Percentiles rank a stretch among this genome's conserved stretches.
phyloP scores from a whole-genome alignment of 1,284 basidiomycete genomes.

The Trametes versicolor region DNA sequence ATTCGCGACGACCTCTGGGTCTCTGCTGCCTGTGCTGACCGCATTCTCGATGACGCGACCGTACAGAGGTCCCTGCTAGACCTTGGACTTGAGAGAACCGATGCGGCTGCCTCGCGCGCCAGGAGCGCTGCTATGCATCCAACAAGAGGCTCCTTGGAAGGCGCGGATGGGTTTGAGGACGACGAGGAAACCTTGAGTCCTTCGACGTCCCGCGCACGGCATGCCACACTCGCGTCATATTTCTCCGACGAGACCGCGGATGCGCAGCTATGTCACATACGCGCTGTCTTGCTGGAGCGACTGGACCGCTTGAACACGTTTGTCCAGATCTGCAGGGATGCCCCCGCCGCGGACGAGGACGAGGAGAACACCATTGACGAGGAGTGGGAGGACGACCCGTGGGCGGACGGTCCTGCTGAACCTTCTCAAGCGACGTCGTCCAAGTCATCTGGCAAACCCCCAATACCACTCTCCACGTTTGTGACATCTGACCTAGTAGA shows the following conservation, averaged over 20 bases:
- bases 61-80: slow-evolving; percentile 68
- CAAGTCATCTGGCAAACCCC: slow-evolving; percentile 44
- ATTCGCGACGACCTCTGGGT: slow-evolving; percentile 79
- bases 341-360: slow-evolving; percentile 41
- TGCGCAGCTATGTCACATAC: slow-evolving; percentile 70
- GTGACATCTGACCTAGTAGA: slow-evolving; percentile 66
- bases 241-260: slow-evolving; percentile 64
- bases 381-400: slow-evolving; percentile 87
- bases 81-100: slow-evolving; percentile 69
- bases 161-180: slow-evolving; percentile 42
- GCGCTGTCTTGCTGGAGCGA: slow-evolving; percentile 67
- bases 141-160: slow-evolving; percentile 27
- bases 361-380: slow-evolving; percentile 50
- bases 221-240: slow-evolving; percentile 54
- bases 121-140: slow-evolving; percentile 45
- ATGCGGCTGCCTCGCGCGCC: slow-evolving; percentile 56
- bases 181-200: slow-evolving; percentile 1
- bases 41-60: slow-evolving; percentile 65
- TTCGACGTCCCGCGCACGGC: slow-evolving; percentile 31
- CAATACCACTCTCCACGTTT: slow-evolving; percentile 71
- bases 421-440: slow-evolving; percentile 36
- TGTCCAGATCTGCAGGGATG: slow-evolving; percentile 61
- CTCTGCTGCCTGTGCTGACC: slow-evolving; percentile 74
- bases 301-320: slow-evolving; percentile 76
- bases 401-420: slow-evolving; percentile 61